Percentiles rank a stretch among this genome's conserved stretches.
Conservation (phyloP, 1,139 yeast genomes). For the Lipomyces yarrowii region DNA sequence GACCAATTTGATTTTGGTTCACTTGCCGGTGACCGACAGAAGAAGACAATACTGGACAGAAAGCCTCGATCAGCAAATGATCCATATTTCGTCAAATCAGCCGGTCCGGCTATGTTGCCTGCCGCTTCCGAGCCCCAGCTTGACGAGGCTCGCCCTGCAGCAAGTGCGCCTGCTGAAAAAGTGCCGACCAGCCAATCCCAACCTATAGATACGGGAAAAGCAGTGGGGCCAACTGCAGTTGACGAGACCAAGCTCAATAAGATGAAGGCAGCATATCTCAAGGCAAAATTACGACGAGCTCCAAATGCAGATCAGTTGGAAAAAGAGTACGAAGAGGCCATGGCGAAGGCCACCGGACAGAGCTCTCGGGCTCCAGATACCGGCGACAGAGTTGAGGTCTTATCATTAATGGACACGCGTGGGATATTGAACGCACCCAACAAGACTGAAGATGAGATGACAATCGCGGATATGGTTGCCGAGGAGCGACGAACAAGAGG, state of each 20-base stretch:
- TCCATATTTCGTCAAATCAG: slow-evolving; percentile 20
- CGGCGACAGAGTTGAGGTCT: slow-evolving; percentile 22
- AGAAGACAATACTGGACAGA: slow-evolving; percentile 15
- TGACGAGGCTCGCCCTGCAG: neutral
- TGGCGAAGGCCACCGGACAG: slow-evolving; percentile 8
- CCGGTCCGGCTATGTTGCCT: neutral
- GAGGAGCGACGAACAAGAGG: slow-evolving; percentile 43
- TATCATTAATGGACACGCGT: slow-evolving; percentile 31
- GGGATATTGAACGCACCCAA: slow-evolving; percentile 18
- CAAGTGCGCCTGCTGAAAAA: neutral
- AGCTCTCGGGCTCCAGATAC: neutral
- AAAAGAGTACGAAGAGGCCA: slow-evolving; percentile 37
- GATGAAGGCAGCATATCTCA: slow-evolving; percentile 44
- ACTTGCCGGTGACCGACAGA: slow-evolving; percentile 12
- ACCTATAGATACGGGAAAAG: neutral
- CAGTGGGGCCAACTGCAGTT: neutral
- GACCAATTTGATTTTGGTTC: slow-evolving; percentile 19
- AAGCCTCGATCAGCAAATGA: slow-evolving; percentile 13
- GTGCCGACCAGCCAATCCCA: neutral
- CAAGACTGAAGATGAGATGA: slow-evolving; percentile 39
- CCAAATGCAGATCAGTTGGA: slow-evolving; percentile 39
- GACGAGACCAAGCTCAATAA: slow-evolving; percentile 38
- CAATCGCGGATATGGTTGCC: slow-evolving; percentile 47
- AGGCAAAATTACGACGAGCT: slow-evolving; percentile 43
- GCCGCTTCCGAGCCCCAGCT: neutral